These are phyloP conservation scores for Prunus davidiana DNA, from an alignment of 306 rosid species.

Conservation along the genomic window DNA sequence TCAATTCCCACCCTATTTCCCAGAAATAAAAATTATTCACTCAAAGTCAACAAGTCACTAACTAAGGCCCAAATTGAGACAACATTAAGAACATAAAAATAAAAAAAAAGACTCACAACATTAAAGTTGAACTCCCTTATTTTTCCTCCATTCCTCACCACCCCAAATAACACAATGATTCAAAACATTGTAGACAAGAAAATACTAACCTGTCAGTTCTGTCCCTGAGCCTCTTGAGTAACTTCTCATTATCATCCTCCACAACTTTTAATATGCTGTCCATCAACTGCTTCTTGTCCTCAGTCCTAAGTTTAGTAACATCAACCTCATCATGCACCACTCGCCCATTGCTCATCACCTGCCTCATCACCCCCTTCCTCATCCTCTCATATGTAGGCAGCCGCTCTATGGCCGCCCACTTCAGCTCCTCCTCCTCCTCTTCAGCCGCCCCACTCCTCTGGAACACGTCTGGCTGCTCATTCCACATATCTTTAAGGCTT, in stretches of 20 bases:
- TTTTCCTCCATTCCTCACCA: conserved; percentile 1
- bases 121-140: not conserved
- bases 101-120: not conserved
- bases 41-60: not conserved
- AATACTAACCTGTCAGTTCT: conserved; percentile 55
- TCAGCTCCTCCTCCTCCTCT: conserved; percentile 61
- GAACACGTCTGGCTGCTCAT: conserved; percentile 48
- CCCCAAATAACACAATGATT: not conserved
- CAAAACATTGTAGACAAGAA: not conserved
- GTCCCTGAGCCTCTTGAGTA: conserved; percentile 45
- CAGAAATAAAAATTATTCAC: not conserved
- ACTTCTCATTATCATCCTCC: conserved; percentile 65
- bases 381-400: conserved; percentile 69
- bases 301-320: conserved; percentile 47
- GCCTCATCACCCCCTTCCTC: conserved; percentile 54
- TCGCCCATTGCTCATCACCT: conserved; percentile 25
- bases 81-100: not conserved
- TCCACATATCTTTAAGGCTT: conserved; percentile 54
- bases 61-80: not conserved
- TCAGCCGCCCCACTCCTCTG: conserved; percentile 37
- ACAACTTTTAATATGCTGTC: conserved; percentile 54
- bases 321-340: conserved; percentile 49
- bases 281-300: conserved; percentile 52
- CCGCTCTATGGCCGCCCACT: conserved; percentile 78
- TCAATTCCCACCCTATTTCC: conserved; percentile 63